Evolutionary conservation across 768 basidiomycete species (phyloP).

Genomic region (Naganishia vaughanmartiniae): DNA sequence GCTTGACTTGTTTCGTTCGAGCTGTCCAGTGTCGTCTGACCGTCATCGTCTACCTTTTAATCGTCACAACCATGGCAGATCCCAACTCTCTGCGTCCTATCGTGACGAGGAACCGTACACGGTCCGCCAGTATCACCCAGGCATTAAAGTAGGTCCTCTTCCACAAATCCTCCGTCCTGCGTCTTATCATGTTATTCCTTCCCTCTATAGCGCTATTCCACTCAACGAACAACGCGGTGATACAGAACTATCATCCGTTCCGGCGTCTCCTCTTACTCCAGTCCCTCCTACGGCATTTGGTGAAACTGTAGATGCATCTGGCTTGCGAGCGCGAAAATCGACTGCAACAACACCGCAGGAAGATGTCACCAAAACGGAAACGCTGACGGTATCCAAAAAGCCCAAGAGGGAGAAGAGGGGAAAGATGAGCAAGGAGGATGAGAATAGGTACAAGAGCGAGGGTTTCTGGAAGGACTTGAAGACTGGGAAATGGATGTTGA

Average conservation of each 20-base stretch:
- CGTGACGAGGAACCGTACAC: slow-evolving; percentile 13
- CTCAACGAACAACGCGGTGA: slow-evolving; percentile 28
- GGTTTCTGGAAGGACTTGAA: slow-evolving; percentile 60
- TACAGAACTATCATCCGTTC: neutral
- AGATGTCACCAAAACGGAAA: neutral
- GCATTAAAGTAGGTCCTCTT: slow-evolving; percentile 15
- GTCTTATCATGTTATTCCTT: neutral
- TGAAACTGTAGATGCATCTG: neutral
- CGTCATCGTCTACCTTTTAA: too few relatives aligned
- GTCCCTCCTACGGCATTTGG: neutral
- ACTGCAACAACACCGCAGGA: slow-evolving; percentile 25
- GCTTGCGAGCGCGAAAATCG: slow-evolving; percentile 32
- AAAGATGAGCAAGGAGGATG: slow-evolving; percentile 32
- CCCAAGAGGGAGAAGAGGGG: slow-evolving; percentile 23
- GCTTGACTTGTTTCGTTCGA: too few relatives aligned
- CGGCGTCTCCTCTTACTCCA: neutral
- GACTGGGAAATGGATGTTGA: slow-evolving; percentile 67
- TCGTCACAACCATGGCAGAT: too few relatives aligned
- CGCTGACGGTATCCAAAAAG: neutral
- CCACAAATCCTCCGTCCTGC: neutral
- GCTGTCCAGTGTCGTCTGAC: too few relatives aligned
- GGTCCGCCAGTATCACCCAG: slow-evolving; percentile 22
- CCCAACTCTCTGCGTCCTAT: too few relatives aligned
- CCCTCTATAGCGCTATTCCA: slow-evolving; percentile 8
- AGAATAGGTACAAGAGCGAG: slow-evolving; percentile 39